A percentile compares a stretch with the other conserved stretches of the same genome.
Evolutionary conservation across 2,329 filamentous ascomycete species (phyloP).

Genomic region (Metarhizium sp.): DNA sequence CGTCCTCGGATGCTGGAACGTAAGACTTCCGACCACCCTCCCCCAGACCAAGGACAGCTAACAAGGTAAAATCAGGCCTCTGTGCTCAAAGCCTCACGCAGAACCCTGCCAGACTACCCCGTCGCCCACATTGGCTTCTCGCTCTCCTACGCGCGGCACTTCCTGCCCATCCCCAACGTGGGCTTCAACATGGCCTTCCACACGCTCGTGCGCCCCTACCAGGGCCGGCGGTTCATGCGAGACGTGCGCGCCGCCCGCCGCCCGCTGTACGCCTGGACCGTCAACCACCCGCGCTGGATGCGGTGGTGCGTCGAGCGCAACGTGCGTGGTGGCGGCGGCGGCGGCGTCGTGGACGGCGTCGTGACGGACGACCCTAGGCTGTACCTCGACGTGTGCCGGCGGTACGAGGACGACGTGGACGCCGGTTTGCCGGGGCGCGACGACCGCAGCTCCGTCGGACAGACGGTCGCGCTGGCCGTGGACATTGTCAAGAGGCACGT

Average conservation of each 20-base stretch:
- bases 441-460: conserved; percentile 7
- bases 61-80: conserved; percentile 36
- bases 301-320: conserved; percentile 57
- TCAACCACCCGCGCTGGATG: conserved; percentile 74
- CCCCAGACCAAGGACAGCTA: not conserved
- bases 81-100: conserved; percentile 55
- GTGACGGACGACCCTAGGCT: conserved; percentile 74
- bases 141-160: conserved; percentile 58
- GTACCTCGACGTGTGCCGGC: conserved; percentile 51
- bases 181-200: conserved; percentile 71
- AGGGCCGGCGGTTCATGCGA: conserved; percentile 55
- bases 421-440: conserved; percentile 8
- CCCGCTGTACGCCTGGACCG: conserved; percentile 73
- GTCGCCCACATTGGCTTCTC: conserved; percentile 62
- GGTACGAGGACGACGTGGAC: conserved; percentile 25
- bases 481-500: conserved; percentile 12
- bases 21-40: conserved; percentile 22
- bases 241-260: conserved; percentile 41
- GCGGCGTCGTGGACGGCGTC: conserved; percentile 56
- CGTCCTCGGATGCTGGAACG: conserved; percentile 75
- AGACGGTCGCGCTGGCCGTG: conserved; percentile 9
- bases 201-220: conserved; percentile 56
- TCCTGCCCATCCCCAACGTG: conserved; percentile 55
- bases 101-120: conserved; percentile 53
- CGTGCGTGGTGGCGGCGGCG: no score